These are phyloP conservation scores for Sporothrix euskadiensis DNA, from an alignment of 2,329 filamentous ascomycete genomes.

Conservation along the genomic window DNA sequence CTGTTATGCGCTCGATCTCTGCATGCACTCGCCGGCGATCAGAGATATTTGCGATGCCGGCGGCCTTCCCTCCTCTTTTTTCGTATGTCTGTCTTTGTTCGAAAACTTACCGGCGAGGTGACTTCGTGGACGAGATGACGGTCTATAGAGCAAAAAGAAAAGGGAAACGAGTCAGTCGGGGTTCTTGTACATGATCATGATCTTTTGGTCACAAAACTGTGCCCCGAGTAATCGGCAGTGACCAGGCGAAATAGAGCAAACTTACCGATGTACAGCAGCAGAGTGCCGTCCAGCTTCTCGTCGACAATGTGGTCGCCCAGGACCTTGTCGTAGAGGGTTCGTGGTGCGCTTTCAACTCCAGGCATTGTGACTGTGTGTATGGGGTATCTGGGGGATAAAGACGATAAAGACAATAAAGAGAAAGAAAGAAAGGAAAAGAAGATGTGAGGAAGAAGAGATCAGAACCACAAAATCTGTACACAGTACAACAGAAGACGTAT, in stretches of 20 bases:
- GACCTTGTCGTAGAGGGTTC: conserved; percentile 97
- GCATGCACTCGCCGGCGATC: neutral
- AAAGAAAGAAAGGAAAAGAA: neutral
- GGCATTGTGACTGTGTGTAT: conserved; percentile 59
- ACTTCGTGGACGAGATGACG: conserved; percentile 98
- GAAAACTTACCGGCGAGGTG: conserved; percentile 76
- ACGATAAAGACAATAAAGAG: neutral
- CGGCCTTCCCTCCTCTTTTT: neutral
- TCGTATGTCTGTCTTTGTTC: neutral
- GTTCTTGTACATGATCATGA: conserved; percentile 15
- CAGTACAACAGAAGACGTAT: neutral
- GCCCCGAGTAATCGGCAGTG: no score
- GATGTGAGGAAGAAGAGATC: neutral
- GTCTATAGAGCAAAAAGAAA: conserved; percentile 52
- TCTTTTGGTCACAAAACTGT: neutral
- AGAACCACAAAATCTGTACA: neutral
- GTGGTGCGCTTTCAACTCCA: conserved; percentile 67
- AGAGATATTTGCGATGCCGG: neutral
- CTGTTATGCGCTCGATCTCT: neutral
- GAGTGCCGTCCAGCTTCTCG: conserved; percentile 89
- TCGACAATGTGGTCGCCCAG: conserved; percentile 92
- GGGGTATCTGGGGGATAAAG: neutral
- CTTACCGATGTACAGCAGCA: conserved; percentile 89
- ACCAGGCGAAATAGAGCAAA: conserved; percentile 27
- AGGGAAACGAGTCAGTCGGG: neutral